Evolutionary conservation across 2,329 filamentous ascomycete species (phyloP), one percentile per base, ranked within the genome.

Genomic region (Rutstroemia sp.): DNA sequence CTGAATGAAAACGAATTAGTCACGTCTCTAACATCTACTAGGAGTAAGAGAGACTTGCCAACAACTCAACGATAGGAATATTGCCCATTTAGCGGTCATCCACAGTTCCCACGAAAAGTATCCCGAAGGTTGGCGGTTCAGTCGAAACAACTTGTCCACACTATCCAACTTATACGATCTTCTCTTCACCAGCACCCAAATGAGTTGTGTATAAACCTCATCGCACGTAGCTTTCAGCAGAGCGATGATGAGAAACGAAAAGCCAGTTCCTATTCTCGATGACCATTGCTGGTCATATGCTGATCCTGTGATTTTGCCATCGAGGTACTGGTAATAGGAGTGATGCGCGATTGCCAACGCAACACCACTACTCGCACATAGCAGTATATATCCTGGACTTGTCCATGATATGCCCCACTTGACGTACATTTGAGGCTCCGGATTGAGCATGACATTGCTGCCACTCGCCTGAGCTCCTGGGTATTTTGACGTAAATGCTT

Each of bases 331-430:
- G 38, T 58, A 63, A 17, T 51, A 57, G 10, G 58, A 25, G 56
- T 63, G 61, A 57, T 63, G 61, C 6, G 17, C 45, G 16, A 23
- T 12, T 10, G 45, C 45, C 10, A 48, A 48, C 3, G 21, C 5
- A n/a, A 48, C 16, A 16, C 45, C 45, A 21, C 8, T n/a, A 25
- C 30, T 9, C n/a, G 45, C 21, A 12, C n/a, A 23, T 9, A 48
- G 10, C 21, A 25, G 16, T 21, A 48, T 8, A 25, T 12, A 23
- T 7, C 9, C 7, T 8, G 17, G 17, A 19, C 17, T 21, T n/a
- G 8, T 7, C 45, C 45, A 48, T 16, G 21, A 9, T 9, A 30
- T 12, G 4, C 45, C 45, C 45, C 45, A 48, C 14, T 25, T 48
- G 3, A 48, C 45, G 8, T 48, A 48, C 23, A 25, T 40, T 16